Percentiles rank a stretch among this genome's conserved stretches.
Evolutionary conservation across 1,284 basidiomycete species (phyloP).

Genomic region (Ustilago sp.): DNA sequence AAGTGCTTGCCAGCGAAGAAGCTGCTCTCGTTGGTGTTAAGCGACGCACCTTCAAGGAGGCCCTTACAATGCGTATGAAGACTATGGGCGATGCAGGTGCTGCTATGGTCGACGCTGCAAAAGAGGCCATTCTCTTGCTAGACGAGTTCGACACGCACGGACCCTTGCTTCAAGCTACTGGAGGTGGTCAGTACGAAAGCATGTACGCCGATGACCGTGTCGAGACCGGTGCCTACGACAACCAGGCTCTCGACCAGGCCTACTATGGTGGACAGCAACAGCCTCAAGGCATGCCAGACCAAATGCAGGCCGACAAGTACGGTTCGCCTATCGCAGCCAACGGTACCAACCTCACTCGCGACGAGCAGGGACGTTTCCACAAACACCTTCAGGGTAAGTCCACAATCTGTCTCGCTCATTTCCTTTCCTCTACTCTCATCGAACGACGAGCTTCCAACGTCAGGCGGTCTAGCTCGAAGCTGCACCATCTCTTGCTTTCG

Average conservation of each 20-base stretch:
- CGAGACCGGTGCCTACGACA: conserved; percentile 39
- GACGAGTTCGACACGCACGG: conserved; percentile 67
- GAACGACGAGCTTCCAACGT: background rate
- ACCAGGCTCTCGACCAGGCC: conserved; percentile 35
- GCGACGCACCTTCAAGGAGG: conserved; percentile 70
- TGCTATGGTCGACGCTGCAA: conserved; percentile 69
- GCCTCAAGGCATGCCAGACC: conserved; percentile 16
- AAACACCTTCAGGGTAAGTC: conserved; percentile 49
- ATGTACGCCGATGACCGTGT: conserved; percentile 49
- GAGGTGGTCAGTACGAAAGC: conserved; percentile 55
- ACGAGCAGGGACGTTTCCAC: conserved; percentile 48
- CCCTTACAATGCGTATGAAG: conserved; percentile 70
- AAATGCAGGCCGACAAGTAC: conserved; percentile 22
- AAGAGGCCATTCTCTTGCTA: conserved; percentile 68
- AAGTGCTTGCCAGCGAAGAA: conserved; percentile 69
- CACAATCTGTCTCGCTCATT: too few relatives aligned
- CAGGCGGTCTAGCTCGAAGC: background rate
- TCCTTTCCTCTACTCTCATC: background rate
- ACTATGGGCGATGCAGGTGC: conserved; percentile 70
- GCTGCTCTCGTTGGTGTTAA: conserved; percentile 69
- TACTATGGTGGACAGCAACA: conserved; percentile 35
- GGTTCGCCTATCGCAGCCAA: conserved; percentile 35
- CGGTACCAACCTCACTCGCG: conserved; percentile 36
- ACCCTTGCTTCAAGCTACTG: conserved; percentile 49
- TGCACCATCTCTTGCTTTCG: background rate